These are phyloP conservation scores for Boletus smithii DNA, from an alignment of 1,284 basidiomycete species.

Conservation along the genomic window DNA sequence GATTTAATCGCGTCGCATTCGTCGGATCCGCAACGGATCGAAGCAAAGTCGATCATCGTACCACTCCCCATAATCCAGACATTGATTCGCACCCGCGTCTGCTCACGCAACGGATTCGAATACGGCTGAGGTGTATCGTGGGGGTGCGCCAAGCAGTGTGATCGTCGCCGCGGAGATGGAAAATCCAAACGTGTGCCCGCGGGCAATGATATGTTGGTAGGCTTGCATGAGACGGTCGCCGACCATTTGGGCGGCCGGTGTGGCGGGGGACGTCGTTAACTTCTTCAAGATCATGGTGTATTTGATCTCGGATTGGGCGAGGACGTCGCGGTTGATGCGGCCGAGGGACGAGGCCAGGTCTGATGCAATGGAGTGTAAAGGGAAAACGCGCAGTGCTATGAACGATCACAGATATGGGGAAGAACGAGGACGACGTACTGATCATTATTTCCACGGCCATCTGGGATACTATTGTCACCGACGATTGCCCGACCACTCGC, in stretches of 20 bases:
- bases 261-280: background rate
- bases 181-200: background rate
- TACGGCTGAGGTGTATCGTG: background rate
- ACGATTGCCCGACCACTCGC: conserved; percentile 3
- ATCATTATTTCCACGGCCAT: background rate
- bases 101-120: conserved; percentile 1
- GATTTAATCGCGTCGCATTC: conserved; percentile 1
- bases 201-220: background rate
- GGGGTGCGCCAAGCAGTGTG: background rate
- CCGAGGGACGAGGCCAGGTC: background rate
- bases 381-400: background rate
- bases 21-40: conserved; percentile 3
- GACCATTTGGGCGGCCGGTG: background rate
- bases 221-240: conserved; percentile 8
- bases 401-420: background rate
- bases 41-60: conserved; percentile 6
- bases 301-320: conserved; percentile 1
- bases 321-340: conserved; percentile 1
- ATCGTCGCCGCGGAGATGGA: background rate
- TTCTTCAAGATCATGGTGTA: conserved; percentile 11
- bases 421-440: background rate
- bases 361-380: background rate
- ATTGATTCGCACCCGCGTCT: conserved; percentile 2
- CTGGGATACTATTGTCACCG: conserved; percentile 8
- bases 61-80: conserved; percentile 4